Evolutionary conservation across 306 rosid species (phyloP), one percentile per base, ranked within the genome.

Genomic region (Acacia crassicarpa): DNA sequence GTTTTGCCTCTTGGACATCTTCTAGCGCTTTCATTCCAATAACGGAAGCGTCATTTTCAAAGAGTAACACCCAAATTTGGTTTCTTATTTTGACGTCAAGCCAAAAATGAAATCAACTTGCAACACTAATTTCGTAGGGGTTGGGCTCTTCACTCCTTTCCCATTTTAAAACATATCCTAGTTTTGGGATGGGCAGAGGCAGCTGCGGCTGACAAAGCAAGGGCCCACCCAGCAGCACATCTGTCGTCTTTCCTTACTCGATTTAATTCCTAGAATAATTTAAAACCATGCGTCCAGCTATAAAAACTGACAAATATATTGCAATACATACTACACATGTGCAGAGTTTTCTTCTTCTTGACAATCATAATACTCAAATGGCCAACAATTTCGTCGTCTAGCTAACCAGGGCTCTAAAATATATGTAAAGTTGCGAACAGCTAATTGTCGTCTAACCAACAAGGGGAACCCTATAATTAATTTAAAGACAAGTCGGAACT

Each of bases 11-110:
- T 30, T 25, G 16, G 17, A 30, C 59, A 46, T 25, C 71, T 61
- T 38, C 63, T 49, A 33, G 17, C 33, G 45, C 12, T 66, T 35
- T 33, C 71, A 33, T 16, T 66, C 13, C 74, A 66, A 23, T 25
- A 76, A 32, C 68, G 27, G 78, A 67, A 70, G 41, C 67, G 83
- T 87, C 87, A 80, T 82, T 81, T 83, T 72, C 78, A 81, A 22
- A 72, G 81, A 80, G 27, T 19, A 22, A 63, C 61, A 6, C 9
- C 68, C 78, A 27, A 72, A 79, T 27, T 77, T 70, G 54, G 67
- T n/a, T 62, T 82, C 75, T 25, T 38, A 62, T 30, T 59, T 6
- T 11, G 23, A 45, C 30, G 58, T 22, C 2, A 72, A 84, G 74
- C 78, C 56, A 40, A 79, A 84, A 17, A 75, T 38, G 27, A 69